These are phyloP conservation scores for Sporothrix globosa DNA, from an alignment of 2,329 filamentous ascomycete species.

Conservation along the genomic window DNA sequence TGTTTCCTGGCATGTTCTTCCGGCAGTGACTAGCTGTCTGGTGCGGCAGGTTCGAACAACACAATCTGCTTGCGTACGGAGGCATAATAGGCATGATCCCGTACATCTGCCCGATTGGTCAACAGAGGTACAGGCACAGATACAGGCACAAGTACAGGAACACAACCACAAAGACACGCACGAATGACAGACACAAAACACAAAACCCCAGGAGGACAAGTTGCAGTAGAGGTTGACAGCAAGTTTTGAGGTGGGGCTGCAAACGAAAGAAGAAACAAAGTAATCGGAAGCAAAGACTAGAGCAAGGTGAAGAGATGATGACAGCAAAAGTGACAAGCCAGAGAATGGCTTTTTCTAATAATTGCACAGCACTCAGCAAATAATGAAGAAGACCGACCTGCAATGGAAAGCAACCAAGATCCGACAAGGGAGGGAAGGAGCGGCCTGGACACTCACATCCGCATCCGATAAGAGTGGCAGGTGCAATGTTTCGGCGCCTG, in stretches of 20 bases:
- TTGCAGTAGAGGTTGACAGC: background rate
- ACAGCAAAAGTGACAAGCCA: background rate
- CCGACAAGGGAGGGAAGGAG: background rate
- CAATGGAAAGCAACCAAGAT: background rate
- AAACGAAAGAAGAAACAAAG: background rate
- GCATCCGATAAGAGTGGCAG: background rate
- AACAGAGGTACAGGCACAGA: background rate
- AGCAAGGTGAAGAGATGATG: background rate
- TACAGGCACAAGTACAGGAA: background rate
- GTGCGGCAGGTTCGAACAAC: background rate
- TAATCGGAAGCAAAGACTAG: too few relatives aligned
- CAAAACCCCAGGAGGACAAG: background rate
- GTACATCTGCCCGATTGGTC: background rate
- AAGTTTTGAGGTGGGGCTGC: background rate
- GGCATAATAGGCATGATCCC: background rate
- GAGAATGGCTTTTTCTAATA: background rate
- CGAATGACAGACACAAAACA: background rate
- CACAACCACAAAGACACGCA: background rate
- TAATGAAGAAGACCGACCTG: background rate
- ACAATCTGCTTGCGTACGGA: slow-evolving; percentile 12
- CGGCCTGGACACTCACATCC: background rate
- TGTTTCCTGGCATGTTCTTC: slow-evolving; percentile 6
- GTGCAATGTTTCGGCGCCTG: background rate
- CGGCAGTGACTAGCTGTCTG: background rate
- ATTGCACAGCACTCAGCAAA: background rate